Percentiles rank a stretch among this genome's conserved stretches.
These are phyloP conservation scores for Penicillium olsonii DNA, from an alignment of 2,329 filamentous ascomycete genomes.

Conservation along the genomic window DNA sequence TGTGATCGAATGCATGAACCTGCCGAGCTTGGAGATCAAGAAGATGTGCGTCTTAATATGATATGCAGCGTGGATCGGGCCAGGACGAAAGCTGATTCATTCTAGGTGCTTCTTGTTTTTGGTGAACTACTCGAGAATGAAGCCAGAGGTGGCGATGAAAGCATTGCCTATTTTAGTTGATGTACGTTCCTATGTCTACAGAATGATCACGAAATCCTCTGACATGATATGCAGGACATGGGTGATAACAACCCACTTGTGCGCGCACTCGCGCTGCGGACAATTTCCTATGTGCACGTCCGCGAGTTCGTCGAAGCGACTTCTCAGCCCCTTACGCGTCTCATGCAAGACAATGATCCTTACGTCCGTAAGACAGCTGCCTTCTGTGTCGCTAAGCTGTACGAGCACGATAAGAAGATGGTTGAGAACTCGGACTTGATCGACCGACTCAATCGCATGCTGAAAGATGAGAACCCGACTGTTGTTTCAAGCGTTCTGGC, in stretches of 20 bases:
- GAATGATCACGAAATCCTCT: neutral
- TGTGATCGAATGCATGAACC: constrained; percentile 92
- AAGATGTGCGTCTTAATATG: constrained; percentile 72
- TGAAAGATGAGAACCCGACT: constrained; percentile 95
- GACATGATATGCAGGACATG: constrained; percentile 68
- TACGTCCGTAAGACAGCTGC: constrained; percentile 98
- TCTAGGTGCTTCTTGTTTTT: constrained; percentile 93
- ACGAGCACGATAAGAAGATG: constrained; percentile 89
- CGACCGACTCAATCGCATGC: constrained; percentile 81
- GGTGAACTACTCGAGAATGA: constrained; percentile 94
- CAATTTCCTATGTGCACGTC: constrained; percentile 97
- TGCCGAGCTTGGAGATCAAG: constrained; percentile 95
- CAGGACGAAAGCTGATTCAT: constrained; percentile 10
- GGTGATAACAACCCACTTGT: constrained; percentile 90
- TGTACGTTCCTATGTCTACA: constrained; percentile 50
- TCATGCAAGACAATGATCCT: constrained; percentile 84
- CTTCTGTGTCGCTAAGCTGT: constrained; percentile 94
- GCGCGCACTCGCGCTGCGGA: constrained; percentile 85
- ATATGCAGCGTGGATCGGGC: neutral
- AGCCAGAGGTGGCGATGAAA: constrained; percentile 90
- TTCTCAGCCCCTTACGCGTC: constrained; percentile 76
- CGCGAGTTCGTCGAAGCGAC: constrained; percentile 93
- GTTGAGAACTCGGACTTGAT: constrained; percentile 92
- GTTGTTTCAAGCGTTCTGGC: constrained; percentile 94
- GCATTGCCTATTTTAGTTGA: constrained; percentile 84